Percentiles rank a stretch among this genome's conserved stretches.
Conservation (phyloP, 805 yeast species). For the Saccharomycopsis fibuligera region DNA sequence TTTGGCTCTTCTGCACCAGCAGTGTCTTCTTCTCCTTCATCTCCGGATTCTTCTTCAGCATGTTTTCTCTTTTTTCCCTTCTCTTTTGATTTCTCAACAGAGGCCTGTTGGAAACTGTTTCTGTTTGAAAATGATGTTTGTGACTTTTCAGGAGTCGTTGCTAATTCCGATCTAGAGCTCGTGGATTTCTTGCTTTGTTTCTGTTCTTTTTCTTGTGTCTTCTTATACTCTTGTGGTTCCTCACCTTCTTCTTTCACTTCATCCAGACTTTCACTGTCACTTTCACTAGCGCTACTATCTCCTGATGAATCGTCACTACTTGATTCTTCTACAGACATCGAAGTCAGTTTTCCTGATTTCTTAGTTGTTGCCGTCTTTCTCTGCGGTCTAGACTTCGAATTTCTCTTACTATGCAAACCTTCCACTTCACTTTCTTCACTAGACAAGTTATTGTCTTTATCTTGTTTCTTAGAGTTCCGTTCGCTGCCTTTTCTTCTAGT, state of each 20-base stretch:
- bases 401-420: neutral
- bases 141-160: neutral
- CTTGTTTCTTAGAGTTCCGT: neutral
- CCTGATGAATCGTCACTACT: too few relatives aligned
- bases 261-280: neutral
- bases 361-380: neutral
- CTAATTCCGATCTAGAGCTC: neutral
- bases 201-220: neutral
- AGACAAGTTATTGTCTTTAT: too few relatives aligned
- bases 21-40: conserved; percentile 1
- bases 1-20: conserved; percentile 5
- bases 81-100: too few relatives aligned
- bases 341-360: neutral
- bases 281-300: too few relatives aligned
- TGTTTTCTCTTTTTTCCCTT: conserved; percentile 7
- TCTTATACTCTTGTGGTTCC: neutral
- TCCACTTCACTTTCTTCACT: neutral
- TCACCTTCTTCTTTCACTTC: neutral
- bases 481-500: too few relatives aligned
- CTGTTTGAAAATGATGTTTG: neutral
- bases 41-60: conserved; percentile 4
- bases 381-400: neutral
- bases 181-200: neutral
- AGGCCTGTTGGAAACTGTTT: neutral
- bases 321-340: too few relatives aligned